phyloP scores from a whole-genome alignment of 768 basidiomycete species.

The Auricularia cornea region DNA sequence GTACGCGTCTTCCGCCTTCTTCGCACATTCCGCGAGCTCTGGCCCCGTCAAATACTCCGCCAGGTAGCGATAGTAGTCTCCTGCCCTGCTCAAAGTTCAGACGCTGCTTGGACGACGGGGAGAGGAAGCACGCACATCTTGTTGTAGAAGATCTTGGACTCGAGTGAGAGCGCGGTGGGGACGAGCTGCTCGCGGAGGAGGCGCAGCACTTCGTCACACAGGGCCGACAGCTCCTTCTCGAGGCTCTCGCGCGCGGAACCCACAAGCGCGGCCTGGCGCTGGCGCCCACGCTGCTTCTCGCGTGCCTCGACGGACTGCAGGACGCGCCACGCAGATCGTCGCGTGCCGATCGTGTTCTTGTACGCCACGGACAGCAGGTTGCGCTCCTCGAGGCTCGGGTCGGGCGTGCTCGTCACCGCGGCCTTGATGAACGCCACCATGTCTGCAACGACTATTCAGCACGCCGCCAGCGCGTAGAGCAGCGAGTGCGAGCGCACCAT shows the following conservation, averaged over 20 bases:
- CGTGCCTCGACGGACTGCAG: conserved; percentile 99
- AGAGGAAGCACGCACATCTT: conserved; percentile 68
- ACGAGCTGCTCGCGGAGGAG: conserved; percentile 98
- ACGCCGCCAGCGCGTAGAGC: no score
- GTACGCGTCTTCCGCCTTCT: conserved; percentile 96
- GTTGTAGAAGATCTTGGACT: conserved; percentile 99
- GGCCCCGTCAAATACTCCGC: conserved; percentile 98
- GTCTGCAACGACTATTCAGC: no score
- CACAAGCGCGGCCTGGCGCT: conserved; percentile 93
- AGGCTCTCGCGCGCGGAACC: conserved; percentile 98
- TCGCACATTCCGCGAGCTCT: conserved; percentile 93
- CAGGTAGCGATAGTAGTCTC: conserved; percentile 98
- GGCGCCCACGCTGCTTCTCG: conserved; percentile 98
- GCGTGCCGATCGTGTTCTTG: conserved; percentile 99
- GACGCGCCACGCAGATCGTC: conserved; percentile 96
- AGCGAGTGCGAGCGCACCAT: conserved; percentile 58
- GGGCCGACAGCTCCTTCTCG: conserved; percentile 91
- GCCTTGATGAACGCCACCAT: conserved; percentile 99
- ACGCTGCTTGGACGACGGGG: background rate
- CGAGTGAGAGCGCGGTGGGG: conserved; percentile 91
- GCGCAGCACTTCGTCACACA: conserved; percentile 97
- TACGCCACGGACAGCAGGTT: conserved; percentile 97
- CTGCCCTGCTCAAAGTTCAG: conserved; percentile 60
- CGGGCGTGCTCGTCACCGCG: conserved; percentile 94
- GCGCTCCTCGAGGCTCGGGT: conserved; percentile 96